Conservation (phyloP, 176 grass and related monocot species). For the Metroxylon sagu region DNA sequence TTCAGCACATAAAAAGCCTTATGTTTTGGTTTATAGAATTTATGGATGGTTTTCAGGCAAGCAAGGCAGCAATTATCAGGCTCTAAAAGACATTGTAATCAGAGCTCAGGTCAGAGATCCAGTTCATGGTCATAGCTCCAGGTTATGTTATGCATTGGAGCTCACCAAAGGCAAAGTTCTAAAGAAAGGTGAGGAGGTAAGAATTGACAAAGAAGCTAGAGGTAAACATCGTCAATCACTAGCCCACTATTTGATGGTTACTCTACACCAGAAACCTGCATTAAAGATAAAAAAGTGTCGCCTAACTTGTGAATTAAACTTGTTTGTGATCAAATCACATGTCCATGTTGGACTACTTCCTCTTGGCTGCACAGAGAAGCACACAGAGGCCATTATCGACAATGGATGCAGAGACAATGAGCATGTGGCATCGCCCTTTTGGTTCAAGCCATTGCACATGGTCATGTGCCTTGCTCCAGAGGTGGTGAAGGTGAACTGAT, state of each 20-base stretch:
- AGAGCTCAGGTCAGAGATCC: conserved; percentile 29
- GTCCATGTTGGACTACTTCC: conserved; percentile 48
- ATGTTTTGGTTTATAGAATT: too few species aligned
- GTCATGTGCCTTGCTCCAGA: conserved; percentile 47
- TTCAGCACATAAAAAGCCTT: too few species aligned
- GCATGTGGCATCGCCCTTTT: conserved; percentile 42
- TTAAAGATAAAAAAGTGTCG: too few species aligned
- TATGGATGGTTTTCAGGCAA: conserved; percentile 23
- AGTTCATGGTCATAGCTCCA: conserved; percentile 49
- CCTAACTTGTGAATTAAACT: too few species aligned
- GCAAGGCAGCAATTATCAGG: conserved; percentile 55
- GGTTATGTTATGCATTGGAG: conserved; percentile 63
- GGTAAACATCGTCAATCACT: conserved; percentile 10
- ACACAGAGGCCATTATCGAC: conserved; percentile 34
- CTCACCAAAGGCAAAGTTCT: conserved; percentile 49
- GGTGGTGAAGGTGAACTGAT: neutral
- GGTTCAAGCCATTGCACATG: conserved; percentile 51
- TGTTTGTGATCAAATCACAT: conserved; percentile 10
- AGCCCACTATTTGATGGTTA: too few species aligned
- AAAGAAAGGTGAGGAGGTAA: conserved; percentile 21
- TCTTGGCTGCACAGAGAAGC: conserved; percentile 36
- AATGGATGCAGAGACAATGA: conserved; percentile 27
- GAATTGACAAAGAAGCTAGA: conserved; percentile 41
- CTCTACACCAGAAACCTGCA: too few species aligned
- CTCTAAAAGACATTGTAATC: conserved; percentile 54